Evolutionary conservation across 305 asterid genomes (phyloP).

Genomic region (Solanum hybrid): DNA sequence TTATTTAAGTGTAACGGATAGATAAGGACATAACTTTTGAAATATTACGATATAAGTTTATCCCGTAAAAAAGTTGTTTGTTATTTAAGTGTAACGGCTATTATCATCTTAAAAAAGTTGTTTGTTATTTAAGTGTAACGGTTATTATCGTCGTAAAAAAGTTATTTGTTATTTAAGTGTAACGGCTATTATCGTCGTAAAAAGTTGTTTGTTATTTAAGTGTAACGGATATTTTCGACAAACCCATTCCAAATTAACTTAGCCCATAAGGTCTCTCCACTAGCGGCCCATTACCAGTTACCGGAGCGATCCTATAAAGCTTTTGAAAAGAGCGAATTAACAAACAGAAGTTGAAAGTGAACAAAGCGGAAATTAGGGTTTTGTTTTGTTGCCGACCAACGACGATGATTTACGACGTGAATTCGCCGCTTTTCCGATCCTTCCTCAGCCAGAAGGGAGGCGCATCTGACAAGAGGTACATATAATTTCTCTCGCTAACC

Average conservation of each 20-base stretch:
- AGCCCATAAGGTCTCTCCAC: not conserved
- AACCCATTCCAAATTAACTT: not conserved
- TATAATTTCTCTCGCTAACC: not conserved
- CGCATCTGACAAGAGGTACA: constrained; percentile 69
- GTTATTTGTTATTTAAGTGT: not conserved
- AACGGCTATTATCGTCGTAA: too few species aligned
- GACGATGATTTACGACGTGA: constrained; percentile 95
- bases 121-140: not conserved
- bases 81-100: not conserved
- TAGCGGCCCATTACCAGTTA: not conserved
- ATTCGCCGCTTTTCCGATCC: constrained; percentile 92
- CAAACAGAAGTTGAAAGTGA: not conserved
- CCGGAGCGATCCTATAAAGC: not conserved
- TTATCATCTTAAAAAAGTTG: too few species aligned
- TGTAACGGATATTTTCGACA: not conserved
- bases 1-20: not conserved
- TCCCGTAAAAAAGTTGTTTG: not conserved
- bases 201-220: not conserved
- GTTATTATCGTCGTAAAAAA: too few species aligned
- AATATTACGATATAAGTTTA: not conserved
- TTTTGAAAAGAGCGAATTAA: not conserved
- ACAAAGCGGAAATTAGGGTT: not conserved
- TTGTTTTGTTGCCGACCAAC: not conserved
- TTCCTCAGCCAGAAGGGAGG: constrained; percentile 99
- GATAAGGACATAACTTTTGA: not conserved